phyloP scores from a whole-genome alignment of 495 filamentous ascomycete species.

The Talaromyces proteolyticus region DNA sequence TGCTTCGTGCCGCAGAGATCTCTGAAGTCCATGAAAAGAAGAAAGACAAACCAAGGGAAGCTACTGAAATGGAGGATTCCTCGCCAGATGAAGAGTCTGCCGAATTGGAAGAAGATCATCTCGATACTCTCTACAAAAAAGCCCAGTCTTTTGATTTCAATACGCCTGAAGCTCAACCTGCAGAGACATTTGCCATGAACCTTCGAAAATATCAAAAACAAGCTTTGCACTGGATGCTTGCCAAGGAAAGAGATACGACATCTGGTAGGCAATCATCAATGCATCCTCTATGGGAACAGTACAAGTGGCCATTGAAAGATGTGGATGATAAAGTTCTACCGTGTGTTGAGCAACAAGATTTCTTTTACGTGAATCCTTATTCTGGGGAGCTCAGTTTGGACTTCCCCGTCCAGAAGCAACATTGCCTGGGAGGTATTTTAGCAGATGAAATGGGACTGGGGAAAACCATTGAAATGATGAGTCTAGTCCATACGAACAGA shows the following conservation, averaged over 20 bases:
- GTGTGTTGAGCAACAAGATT: constrained; percentile 51
- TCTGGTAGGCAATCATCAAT: constrained; percentile 67
- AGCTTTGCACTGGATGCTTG: constrained; percentile 90
- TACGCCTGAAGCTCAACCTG: constrained; percentile 78
- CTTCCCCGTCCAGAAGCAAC: constrained; percentile 89
- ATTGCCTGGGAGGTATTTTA: constrained; percentile 88
- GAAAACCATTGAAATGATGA: constrained; percentile 97
- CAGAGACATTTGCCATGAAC: constrained; percentile 72
- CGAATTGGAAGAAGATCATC: constrained; percentile 91
- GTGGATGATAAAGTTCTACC: constrained; percentile 74
- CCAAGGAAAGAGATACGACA: constrained; percentile 79
- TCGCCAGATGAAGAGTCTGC: constrained; percentile 75
- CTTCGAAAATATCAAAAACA: constrained; percentile 94
- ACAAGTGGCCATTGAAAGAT: constrained; percentile 82
- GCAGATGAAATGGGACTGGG: constrained; percentile 91
- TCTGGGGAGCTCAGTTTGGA: constrained; percentile 90
- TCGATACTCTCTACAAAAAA: constrained; percentile 91
- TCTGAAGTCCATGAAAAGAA: constrained; percentile 72
- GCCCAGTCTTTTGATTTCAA: constrained; percentile 95
- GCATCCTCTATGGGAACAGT: constrained; percentile 98
- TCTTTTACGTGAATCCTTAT: constrained; percentile 95
- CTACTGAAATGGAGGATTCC: constrained; percentile 39
- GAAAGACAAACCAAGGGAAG: constrained; percentile 37
- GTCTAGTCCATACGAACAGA: constrained; percentile 79
- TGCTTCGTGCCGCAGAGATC: constrained; percentile 81